Conservation (phyloP, 1,139 yeast genomes). For the Pichia sp. region DNA sequence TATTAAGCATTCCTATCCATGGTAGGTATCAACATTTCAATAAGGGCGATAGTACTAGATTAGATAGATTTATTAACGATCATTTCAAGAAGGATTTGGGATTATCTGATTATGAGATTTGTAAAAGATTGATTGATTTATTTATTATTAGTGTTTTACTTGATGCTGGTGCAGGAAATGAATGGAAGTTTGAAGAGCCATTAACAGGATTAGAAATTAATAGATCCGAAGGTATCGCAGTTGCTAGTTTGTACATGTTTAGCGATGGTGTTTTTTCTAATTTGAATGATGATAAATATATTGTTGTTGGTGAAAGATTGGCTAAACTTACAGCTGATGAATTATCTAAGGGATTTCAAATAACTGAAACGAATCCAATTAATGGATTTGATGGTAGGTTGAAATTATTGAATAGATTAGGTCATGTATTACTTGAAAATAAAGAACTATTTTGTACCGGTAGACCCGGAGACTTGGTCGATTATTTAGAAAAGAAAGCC, state of each 20-base stretch:
- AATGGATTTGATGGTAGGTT: constrained; percentile 49
- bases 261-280: constrained; percentile 41
- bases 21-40: constrained; percentile 61
- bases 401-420: constrained; percentile 39
- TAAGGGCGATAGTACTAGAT: constrained; percentile 39
- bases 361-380: constrained; percentile 39
- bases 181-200: constrained; percentile 42
- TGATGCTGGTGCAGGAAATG: constrained; percentile 60
- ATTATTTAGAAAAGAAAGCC: constrained; percentile 32
- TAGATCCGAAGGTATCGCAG: constrained; percentile 57
- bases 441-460: constrained; percentile 40
- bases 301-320: constrained; percentile 40
- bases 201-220: constrained; percentile 25
- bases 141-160: constrained; percentile 51
- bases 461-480: constrained; percentile 51
- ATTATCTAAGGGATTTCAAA: constrained; percentile 38
- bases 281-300: constrained; percentile 29
- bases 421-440: constrained; percentile 36
- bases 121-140: constrained; percentile 46
- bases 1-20: constrained; percentile 46
- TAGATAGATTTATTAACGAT: constrained; percentile 34
- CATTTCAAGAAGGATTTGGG: constrained; percentile 21
- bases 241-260: constrained; percentile 51
- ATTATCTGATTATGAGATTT: constrained; percentile 34
- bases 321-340: constrained; percentile 28